phyloP scores from a whole-genome alignment of 306 rosid species.

The Delonix regia region DNA sequence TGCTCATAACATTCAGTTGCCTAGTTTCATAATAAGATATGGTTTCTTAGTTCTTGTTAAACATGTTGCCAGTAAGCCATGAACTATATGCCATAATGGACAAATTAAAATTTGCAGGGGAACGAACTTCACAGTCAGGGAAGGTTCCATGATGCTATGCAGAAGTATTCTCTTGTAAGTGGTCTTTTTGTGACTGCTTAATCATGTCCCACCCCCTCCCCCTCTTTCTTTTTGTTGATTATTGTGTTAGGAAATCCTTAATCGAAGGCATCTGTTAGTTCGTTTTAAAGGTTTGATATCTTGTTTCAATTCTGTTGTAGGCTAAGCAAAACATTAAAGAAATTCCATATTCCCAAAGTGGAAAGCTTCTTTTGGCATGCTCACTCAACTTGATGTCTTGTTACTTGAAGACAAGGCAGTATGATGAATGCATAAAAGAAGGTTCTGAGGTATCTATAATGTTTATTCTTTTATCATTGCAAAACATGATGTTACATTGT shows the following conservation, averaged over 20 bases:
- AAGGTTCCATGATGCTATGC: slow-evolving; percentile 67
- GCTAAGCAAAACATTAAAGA: slow-evolving; percentile 83
- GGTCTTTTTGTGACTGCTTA: slow-evolving; percentile 20
- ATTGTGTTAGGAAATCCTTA: not conserved
- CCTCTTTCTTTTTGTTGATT: not conserved
- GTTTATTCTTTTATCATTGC: slow-evolving; percentile 30
- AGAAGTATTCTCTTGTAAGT: slow-evolving; percentile 84
- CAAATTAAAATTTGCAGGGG: slow-evolving; percentile 65
- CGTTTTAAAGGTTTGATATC: not conserved
- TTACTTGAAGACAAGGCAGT: slow-evolving; percentile 84
- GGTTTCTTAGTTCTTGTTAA: slow-evolving; percentile 20
- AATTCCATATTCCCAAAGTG: slow-evolving; percentile 73
- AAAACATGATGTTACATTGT: slow-evolving; percentile 27
- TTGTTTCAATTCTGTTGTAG: slow-evolving; percentile 51
- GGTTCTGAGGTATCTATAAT: slow-evolving; percentile 82
- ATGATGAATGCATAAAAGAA: slow-evolving; percentile 78
- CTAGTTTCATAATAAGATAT: slow-evolving; percentile 11
- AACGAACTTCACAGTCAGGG: slow-evolving; percentile 88
- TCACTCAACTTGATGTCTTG: slow-evolving; percentile 98
- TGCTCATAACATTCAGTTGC: slow-evolving; percentile 1
- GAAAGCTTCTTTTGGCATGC: slow-evolving; percentile 75
- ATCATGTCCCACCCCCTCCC: not conserved
- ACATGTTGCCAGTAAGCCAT: slow-evolving; percentile 21
- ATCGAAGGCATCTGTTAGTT: slow-evolving; percentile 1
- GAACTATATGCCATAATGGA: slow-evolving; percentile 28